Evolutionary conservation across 495 filamentous ascomycete genomes (phyloP).

Genomic region (Penicillium robsamsonii): DNA sequence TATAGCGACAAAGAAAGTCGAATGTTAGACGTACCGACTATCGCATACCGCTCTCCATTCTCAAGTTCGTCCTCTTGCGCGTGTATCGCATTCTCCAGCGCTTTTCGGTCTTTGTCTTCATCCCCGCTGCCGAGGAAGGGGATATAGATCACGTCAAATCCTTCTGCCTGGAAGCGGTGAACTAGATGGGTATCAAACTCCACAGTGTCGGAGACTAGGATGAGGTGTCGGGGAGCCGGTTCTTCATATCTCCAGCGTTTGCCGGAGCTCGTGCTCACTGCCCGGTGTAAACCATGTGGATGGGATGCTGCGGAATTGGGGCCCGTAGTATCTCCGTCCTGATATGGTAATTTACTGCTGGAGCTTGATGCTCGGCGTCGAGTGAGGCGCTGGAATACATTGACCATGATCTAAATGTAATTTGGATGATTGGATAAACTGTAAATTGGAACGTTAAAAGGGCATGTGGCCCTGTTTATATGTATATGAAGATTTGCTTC

Average conservation of each 20-base stretch:
- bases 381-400: slow-evolving; percentile 24
- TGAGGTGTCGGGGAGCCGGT: slow-evolving; percentile 39
- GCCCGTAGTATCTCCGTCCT: neutral
- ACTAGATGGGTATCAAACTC: slow-evolving; percentile 57
- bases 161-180: slow-evolving; percentile 59
- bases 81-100: slow-evolving; percentile 45
- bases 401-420: slow-evolving; percentile 15
- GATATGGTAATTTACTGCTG: slow-evolving; percentile 1
- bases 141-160: slow-evolving; percentile 61
- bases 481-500: neutral
- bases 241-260: slow-evolving; percentile 20
- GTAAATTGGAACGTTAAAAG: neutral
- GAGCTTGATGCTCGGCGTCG: slow-evolving; percentile 20
- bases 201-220: slow-evolving; percentile 57
- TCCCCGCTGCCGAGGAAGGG: slow-evolving; percentile 50
- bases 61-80: slow-evolving; percentile 46
- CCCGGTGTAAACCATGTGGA: slow-evolving; percentile 16
- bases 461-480: neutral
- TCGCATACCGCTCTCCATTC: slow-evolving; percentile 45
- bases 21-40: slow-evolving; percentile 38
- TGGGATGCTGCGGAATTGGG: slow-evolving; percentile 7
- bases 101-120: slow-evolving; percentile 30
- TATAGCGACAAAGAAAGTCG: neutral
- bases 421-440: neutral
- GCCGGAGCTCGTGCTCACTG: slow-evolving; percentile 17